Conservation (phyloP, 192 early-diverging fungal genomes). For the Coemansia sp. region DNA sequence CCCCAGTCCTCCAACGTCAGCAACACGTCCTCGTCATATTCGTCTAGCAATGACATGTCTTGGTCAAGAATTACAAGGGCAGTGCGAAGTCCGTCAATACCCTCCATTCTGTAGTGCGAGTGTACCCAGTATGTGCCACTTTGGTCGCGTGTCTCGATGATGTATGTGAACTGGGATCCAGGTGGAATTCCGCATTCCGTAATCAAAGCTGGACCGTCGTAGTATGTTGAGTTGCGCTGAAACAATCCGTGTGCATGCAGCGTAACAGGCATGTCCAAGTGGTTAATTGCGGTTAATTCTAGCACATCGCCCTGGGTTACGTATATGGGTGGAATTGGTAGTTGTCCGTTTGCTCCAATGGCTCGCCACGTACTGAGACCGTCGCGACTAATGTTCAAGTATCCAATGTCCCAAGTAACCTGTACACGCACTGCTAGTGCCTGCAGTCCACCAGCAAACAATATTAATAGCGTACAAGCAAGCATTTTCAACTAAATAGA, state of each 20-base stretch:
- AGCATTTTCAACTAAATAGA: background rate
- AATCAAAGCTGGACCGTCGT: slow-evolving; percentile 67
- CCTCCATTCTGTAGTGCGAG: slow-evolving; percentile 66
- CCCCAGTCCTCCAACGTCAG: slow-evolving; percentile 67
- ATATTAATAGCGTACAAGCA: background rate
- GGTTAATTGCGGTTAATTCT: slow-evolving; percentile 50
- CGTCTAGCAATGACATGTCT: slow-evolving; percentile 25
- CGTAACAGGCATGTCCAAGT: slow-evolving; percentile 57
- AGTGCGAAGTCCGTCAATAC: slow-evolving; percentile 76
- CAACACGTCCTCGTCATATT: slow-evolving; percentile 65
- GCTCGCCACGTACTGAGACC: slow-evolving; percentile 59
- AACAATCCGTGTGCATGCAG: slow-evolving; percentile 79
- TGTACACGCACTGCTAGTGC: slow-evolving; percentile 10
- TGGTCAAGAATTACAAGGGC: slow-evolving; percentile 67
- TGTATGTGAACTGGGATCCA: slow-evolving; percentile 63
- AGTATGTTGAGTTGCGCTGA: slow-evolving; percentile 64
- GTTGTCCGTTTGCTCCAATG: slow-evolving; percentile 63
- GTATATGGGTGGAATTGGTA: slow-evolving; percentile 53
- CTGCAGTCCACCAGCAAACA: background rate
- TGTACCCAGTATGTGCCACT: slow-evolving; percentile 85
- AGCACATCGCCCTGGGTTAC: slow-evolving; percentile 24
- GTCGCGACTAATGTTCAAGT: slow-evolving; percentile 65
- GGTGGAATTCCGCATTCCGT: slow-evolving; percentile 77
- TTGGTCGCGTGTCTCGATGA: slow-evolving; percentile 58
- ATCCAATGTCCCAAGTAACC: slow-evolving; percentile 67